Evolutionary conservation across 371 early-diverging fungal genomes (phyloP).

Genomic region (Conidiobolus incongruus): DNA sequence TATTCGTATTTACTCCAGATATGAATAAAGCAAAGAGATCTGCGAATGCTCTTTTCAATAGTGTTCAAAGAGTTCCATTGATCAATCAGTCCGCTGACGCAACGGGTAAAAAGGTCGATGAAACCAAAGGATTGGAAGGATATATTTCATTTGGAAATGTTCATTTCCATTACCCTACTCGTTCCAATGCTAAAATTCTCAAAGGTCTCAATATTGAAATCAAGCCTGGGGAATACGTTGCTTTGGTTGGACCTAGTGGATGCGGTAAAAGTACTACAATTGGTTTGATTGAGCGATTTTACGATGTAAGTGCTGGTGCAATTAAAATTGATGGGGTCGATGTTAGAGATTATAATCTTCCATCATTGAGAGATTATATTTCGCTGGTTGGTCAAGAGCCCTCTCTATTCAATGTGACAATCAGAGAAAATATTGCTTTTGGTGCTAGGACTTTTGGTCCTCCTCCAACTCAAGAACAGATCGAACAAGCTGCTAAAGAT

Average conservation of each 20-base stretch:
- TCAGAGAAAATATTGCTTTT: slow-evolving; percentile 50
- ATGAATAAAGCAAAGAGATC: slow-evolving; percentile 31
- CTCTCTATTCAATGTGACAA: slow-evolving; percentile 21
- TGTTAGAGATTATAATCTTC: too few relatives aligned
- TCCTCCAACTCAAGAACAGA: slow-evolving; percentile 31
- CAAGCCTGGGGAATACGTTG: slow-evolving; percentile 40
- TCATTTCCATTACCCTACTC: too few relatives aligned
- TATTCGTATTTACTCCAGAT: slow-evolving; percentile 27
- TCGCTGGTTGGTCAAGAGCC: too few relatives aligned
- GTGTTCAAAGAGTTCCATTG: slow-evolving; percentile 41
- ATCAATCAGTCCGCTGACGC: too few relatives aligned
- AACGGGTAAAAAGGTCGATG: too few relatives aligned
- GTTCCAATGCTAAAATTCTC: slow-evolving; percentile 27
- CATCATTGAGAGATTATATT: too few relatives aligned
- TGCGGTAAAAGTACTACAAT: slow-evolving; percentile 75
- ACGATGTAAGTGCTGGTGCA: slow-evolving; percentile 12
- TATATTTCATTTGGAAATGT: too few relatives aligned
- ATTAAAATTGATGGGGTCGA: too few relatives aligned
- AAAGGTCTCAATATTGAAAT: slow-evolving; percentile 13
- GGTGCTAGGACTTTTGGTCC: slow-evolving; percentile 22
- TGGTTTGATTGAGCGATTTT: slow-evolving; percentile 73
- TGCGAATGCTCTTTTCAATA: slow-evolving; percentile 33
- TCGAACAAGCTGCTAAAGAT: too few relatives aligned
- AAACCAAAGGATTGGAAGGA: too few relatives aligned
- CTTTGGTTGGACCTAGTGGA: slow-evolving; percentile 59